Percentiles rank a stretch among this genome's conserved stretches.
Evolutionary conservation across 805 yeast species (phyloP).

Genomic region (Pichia paraexigua): DNA sequence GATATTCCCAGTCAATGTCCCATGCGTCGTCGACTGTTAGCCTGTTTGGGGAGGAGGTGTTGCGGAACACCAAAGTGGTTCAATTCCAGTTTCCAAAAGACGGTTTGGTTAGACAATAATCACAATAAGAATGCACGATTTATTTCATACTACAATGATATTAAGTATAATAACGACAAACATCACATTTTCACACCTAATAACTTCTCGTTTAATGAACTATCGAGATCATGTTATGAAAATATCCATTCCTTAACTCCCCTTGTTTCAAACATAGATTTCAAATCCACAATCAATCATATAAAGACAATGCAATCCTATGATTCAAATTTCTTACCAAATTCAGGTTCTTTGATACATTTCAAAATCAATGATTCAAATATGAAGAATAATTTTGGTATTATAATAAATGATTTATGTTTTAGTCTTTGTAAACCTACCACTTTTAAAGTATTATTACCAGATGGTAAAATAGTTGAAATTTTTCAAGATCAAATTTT

Average conservation of each 20-base stretch:
- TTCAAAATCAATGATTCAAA: background rate
- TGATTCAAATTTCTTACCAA: background rate
- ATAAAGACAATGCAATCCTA: background rate
- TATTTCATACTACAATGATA: background rate
- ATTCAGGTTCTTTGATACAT: slow-evolving; percentile 15
- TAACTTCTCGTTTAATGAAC: background rate
- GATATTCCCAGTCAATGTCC: background rate
- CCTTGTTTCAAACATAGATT: background rate
- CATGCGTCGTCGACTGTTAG: background rate
- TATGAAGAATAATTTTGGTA: slow-evolving; percentile 9
- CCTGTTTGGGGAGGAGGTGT: background rate
- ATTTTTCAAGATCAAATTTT: slow-evolving; percentile 42
- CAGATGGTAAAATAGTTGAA: slow-evolving; percentile 43
- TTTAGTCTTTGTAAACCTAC: slow-evolving; percentile 3
- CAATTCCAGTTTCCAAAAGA: background rate
- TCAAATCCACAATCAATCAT: slow-evolving; percentile 2
- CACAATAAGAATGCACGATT: background rate
- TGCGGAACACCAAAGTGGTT: background rate
- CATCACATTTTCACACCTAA: slow-evolving; percentile 4
- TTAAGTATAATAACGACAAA: background rate
- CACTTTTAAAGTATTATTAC: slow-evolving; percentile 8
- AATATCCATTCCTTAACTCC: background rate
- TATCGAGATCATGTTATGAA: background rate
- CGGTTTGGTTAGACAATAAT: background rate
- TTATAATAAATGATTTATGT: slow-evolving; percentile 11